These are phyloP conservation scores for Ganoderma leucocontextum DNA, from an alignment of 1,284 basidiomycete species.

Conservation along the genomic window DNA sequence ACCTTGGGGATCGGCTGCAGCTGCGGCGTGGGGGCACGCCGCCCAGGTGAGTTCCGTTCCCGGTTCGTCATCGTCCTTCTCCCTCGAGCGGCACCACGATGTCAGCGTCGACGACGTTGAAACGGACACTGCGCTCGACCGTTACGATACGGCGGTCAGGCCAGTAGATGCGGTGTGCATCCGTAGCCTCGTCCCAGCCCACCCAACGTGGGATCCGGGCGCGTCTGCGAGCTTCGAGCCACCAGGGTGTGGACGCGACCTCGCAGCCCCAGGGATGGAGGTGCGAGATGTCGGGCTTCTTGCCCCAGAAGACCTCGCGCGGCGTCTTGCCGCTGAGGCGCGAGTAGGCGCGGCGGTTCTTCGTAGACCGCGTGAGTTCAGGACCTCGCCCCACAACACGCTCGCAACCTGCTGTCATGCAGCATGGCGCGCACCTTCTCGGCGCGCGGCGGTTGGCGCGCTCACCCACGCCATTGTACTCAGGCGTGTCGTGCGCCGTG, in stretches of 20 bases:
- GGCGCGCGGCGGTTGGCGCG: slow-evolving; percentile 40
- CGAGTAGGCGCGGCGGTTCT: slow-evolving; percentile 46
- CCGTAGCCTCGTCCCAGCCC: slow-evolving; percentile 30
- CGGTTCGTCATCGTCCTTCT: background rate
- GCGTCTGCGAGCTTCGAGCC: slow-evolving; percentile 33
- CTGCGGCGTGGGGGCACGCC: no score
- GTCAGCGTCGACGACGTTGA: background rate
- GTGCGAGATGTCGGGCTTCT: slow-evolving; percentile 43
- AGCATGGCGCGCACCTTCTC: slow-evolving; percentile 37
- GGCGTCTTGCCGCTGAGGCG: slow-evolving; percentile 45
- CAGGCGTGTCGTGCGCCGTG: background rate
- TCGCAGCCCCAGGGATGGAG: slow-evolving; percentile 15
- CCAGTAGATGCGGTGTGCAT: no score
- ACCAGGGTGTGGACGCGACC: slow-evolving; percentile 34
- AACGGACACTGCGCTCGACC: slow-evolving; percentile 15
- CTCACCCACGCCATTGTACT: slow-evolving; percentile 47
- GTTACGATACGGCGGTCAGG: slow-evolving; percentile 5
- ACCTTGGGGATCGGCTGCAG: no score
- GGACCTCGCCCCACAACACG: slow-evolving; percentile 49
- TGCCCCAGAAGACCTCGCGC: slow-evolving; percentile 36
- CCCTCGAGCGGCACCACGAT: slow-evolving; percentile 14
- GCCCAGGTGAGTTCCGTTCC: no score
- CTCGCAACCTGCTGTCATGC: slow-evolving; percentile 35
- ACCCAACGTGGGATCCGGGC: slow-evolving; percentile 32
- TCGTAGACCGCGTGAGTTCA: slow-evolving; percentile 45